A percentile compares a stretch with the other conserved stretches of the same genome.
Conservation (phyloP, 2,329 filamentous ascomycete genomes). For the Ophiocordyceps camponoti-saundersi region DNA sequence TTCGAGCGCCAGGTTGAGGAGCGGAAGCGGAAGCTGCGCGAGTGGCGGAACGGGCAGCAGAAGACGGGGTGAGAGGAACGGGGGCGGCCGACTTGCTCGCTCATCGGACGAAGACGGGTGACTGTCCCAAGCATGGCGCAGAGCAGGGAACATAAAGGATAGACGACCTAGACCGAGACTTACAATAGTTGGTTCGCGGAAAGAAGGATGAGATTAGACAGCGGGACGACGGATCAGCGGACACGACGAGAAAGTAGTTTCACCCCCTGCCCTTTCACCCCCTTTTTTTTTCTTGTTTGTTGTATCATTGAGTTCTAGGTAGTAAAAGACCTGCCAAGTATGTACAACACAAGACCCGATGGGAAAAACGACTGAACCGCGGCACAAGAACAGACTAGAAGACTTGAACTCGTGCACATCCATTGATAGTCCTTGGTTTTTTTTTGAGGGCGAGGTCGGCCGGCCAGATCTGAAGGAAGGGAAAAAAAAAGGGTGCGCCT, state of each 20-base stretch:
- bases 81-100: too few species aligned
- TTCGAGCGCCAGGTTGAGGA: slow-evolving; percentile 41
- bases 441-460: not conserved
- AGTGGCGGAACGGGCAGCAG: slow-evolving; percentile 23
- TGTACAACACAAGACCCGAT: not conserved
- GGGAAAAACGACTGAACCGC: not conserved
- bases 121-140: not conserved
- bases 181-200: too few species aligned
- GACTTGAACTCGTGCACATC: not conserved
- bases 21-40: slow-evolving; percentile 27
- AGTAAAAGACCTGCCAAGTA: not conserved
- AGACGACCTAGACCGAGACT: not conserved
- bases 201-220: too few species aligned
- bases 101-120: not conserved
- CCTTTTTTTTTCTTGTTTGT: not conserved
- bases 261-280: too few species aligned
- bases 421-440: too few species aligned
- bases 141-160: not conserved
- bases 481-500: too few species aligned
- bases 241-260: too few species aligned
- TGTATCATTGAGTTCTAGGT: not conserved
- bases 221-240: too few species aligned
- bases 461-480: not conserved
- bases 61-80: slow-evolving; percentile 2
- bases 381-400: not conserved